Evolutionary conservation across 2,329 filamentous ascomycete genomes (phyloP).

Genomic region (Colletotrichum cereale): DNA sequence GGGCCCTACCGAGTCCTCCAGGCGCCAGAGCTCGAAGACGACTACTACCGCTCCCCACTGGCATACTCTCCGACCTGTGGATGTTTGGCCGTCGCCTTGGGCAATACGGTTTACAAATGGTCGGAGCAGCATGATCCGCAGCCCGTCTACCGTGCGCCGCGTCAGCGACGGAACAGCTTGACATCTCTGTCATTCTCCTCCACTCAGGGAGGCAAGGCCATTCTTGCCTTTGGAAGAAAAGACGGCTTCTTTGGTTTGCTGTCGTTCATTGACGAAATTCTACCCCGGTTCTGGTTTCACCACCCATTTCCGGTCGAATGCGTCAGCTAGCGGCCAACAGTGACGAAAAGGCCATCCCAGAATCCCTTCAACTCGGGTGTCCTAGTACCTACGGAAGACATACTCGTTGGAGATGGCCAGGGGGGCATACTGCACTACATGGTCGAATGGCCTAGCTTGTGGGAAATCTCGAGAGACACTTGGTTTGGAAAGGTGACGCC

Average conservation of each 20-base stretch:
- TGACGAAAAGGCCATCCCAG: slow-evolving; percentile 64
- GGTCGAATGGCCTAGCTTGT: slow-evolving; percentile 82
- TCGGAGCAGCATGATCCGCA: slow-evolving; percentile 79
- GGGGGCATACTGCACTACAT: slow-evolving; percentile 90
- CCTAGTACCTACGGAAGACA: slow-evolving; percentile 79
- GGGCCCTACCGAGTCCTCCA: slow-evolving; percentile 89
- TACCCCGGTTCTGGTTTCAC: slow-evolving; percentile 79
- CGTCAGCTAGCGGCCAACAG: slow-evolving; percentile 81
- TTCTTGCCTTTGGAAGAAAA: slow-evolving; percentile 87
- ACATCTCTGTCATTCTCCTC: slow-evolving; percentile 95
- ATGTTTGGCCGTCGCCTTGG: slow-evolving; percentile 86
- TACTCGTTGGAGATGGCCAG: slow-evolving; percentile 86
- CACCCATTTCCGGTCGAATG: slow-evolving; percentile 82
- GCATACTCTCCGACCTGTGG: slow-evolving; percentile 83
- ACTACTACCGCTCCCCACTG: slow-evolving; percentile 94
- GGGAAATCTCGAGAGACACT: slow-evolving; percentile 71
- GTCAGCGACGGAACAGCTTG: slow-evolving; percentile 61
- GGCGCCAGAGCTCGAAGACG: slow-evolving; percentile 88
- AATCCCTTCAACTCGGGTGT: slow-evolving; percentile 61
- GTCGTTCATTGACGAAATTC: slow-evolving; percentile 76
- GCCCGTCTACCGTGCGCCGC: slow-evolving; percentile 58
- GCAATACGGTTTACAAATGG: slow-evolving; percentile 87
- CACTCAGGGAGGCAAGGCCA: slow-evolving; percentile 76
- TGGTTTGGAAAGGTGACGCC: slow-evolving; percentile 86
- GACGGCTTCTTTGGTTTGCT: slow-evolving; percentile 82